Conservation (phyloP, 202 grass and related monocot species). For the Eragrostis tef region DNA sequence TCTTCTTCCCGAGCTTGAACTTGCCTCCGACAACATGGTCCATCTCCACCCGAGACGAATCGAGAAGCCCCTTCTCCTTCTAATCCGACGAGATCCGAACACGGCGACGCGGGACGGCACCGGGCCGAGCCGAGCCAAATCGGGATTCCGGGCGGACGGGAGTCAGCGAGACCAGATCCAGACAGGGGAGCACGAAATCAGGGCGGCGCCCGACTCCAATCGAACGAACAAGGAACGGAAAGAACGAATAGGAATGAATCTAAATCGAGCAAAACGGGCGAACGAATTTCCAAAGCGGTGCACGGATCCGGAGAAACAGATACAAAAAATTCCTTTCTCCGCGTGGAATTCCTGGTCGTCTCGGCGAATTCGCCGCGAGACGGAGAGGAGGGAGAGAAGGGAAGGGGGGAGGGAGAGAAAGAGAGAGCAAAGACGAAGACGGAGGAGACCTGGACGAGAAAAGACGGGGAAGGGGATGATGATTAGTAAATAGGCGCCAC, state of each 20-base stretch:
- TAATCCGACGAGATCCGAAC: slow-evolving; percentile 50
- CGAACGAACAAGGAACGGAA: slow-evolving; percentile 1
- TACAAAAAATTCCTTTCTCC: slow-evolving; percentile 48
- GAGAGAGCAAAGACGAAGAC: slow-evolving; percentile 12
- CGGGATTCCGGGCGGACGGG: slow-evolving; percentile 7
- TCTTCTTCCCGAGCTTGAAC: slow-evolving; percentile 98
- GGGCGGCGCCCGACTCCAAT: slow-evolving; percentile 26
- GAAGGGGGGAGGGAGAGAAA: no score
- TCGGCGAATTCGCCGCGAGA: slow-evolving; percentile 34
- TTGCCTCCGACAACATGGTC: slow-evolving; percentile 92
- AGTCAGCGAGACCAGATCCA: slow-evolving; percentile 48
- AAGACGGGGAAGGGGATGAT: slow-evolving; percentile 4
- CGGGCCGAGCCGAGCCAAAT: slow-evolving; percentile 3
- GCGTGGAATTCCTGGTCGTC: background rate
- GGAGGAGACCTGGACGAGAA: slow-evolving; percentile 40
- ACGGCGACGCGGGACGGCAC: background rate
- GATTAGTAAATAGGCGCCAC: slow-evolving; percentile 45
- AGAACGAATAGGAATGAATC: slow-evolving; percentile 39
- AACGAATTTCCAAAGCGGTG: background rate
- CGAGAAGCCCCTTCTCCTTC: background rate
- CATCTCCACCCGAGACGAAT: slow-evolving; percentile 46
- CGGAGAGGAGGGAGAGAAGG: background rate
- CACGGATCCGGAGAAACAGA: slow-evolving; percentile 46
- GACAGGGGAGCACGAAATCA: slow-evolving; percentile 37
- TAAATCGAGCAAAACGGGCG: slow-evolving; percentile 8